Base-by-base conservation (phyloP, 306 rosid species). In the Vigna reflexopilosa region DNA sequence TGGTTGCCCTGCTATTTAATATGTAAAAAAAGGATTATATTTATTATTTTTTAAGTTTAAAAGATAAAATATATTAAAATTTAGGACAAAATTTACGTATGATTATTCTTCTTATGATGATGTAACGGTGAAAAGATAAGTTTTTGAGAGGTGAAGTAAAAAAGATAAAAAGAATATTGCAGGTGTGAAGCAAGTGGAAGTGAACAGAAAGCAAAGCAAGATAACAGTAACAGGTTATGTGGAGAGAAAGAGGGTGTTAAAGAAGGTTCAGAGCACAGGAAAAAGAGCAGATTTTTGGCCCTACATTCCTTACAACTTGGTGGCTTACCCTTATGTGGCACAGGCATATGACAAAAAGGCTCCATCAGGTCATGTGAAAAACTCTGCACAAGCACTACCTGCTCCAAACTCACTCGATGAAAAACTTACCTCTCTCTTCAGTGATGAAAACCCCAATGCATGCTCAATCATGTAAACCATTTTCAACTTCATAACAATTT, bases 271-370 rank as follows among this genome's bases (percentile, higher is more conserved):
- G 67, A 86, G 82, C 70, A 91, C 97, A 2, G 98, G 98, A 65
- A 93, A 93, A 81, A 90, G 73, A 47, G 98, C 98, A 5, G 98
- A 93, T 83, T 79, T 91, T 59, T 93, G 98, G 98, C 98, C 98
- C 1, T 93, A 93, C 32, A 84, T 93, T 28, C 91, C 92, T 1
- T 86, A 87, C 76, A 91, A 91, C 69, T 57, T 90, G 61, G 98
- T 90, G 55, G 90, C 97, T 16, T 91, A 91, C 75, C 98, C 97
- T 68, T 91, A 93, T 56, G 87, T 79, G 11, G 68, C 98, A 57
- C 93, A 89, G 9, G 97, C 92, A 5, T 93, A 93, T 79, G 98
- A 93, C 88, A 93, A 93, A 76, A 93, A 70, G 75, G 98, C 98
- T 34, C 98, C 98, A 9, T 7, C 97, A 0, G 98, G 98, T 15